phyloP scores from a whole-genome alignment of 352 stramenopile genomes.

The Blastocystis sp. region DNA sequence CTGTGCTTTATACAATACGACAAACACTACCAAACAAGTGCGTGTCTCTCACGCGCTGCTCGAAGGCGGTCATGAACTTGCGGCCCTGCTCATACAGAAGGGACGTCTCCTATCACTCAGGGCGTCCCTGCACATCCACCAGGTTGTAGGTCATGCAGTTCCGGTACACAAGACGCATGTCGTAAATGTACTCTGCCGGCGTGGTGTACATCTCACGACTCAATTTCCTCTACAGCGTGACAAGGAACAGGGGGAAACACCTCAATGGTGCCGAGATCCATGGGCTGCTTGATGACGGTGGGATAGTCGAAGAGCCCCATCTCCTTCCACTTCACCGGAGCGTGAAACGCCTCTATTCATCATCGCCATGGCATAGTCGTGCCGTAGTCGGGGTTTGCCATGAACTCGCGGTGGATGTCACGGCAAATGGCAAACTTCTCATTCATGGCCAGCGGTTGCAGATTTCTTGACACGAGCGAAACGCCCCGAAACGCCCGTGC shows the following conservation, averaged over 20 bases:
- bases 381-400: conserved; percentile 46
- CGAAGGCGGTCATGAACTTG: conserved; percentile 51
- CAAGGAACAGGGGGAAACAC: neutral
- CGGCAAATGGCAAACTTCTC: conserved; percentile 50
- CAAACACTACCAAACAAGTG: conserved; percentile 27
- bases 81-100: conserved; percentile 19
- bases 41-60: conserved; percentile 9
- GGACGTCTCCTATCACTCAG: neutral
- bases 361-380: neutral
- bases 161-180: conserved; percentile 51
- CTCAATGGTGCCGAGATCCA: conserved; percentile 62
- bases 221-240: conserved; percentile 29
- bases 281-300: conserved; percentile 44
- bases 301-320: conserved; percentile 30
- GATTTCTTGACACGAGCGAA: neutral
- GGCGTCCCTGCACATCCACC: neutral
- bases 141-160: conserved; percentile 57
- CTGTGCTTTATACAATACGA: neutral
- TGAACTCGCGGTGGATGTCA: conserved; percentile 16
- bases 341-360: conserved; percentile 23
- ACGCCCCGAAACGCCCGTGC: neutral
- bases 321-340: conserved; percentile 57
- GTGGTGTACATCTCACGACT: conserved; percentile 30
- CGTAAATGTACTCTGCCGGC: conserved; percentile 44
- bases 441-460: conserved; percentile 1